Percentiles rank a stretch among this genome's conserved stretches.
phyloP scores from a whole-genome alignment of 768 basidiomycete species.

The Porpolomopsis calyptriformis region DNA sequence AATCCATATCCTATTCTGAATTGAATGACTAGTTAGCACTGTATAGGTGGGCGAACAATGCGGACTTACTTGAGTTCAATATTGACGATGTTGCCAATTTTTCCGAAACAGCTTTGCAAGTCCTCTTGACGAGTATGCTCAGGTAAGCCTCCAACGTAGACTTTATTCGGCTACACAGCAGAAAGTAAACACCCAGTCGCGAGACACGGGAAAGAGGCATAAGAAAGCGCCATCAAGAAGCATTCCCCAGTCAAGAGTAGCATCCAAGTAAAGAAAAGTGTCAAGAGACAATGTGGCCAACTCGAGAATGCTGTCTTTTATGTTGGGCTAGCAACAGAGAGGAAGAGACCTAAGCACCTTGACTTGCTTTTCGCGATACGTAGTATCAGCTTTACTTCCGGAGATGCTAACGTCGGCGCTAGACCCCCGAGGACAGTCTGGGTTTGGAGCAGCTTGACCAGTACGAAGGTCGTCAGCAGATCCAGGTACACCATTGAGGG shows the following conservation, averaged over 20 bases:
- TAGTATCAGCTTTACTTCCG: constrained; percentile 34
- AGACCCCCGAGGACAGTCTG: constrained; percentile 42
- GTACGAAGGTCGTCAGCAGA: constrained; percentile 35
- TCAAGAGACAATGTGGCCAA: constrained; percentile 28
- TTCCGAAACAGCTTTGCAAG: constrained; percentile 76
- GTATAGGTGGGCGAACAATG: constrained; percentile 4
- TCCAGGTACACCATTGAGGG: constrained; percentile 35
- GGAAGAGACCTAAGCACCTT: constrained; percentile 77
- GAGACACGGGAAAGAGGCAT: constrained; percentile 40
- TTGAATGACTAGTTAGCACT: constrained; percentile 7
- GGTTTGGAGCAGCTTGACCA: constrained; percentile 39
- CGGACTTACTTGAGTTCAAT: constrained; percentile 73
- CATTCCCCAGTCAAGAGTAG: constrained; percentile 27
- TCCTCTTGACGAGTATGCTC: constrained; percentile 82
- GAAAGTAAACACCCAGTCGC: constrained; percentile 58
- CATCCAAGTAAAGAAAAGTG: constrained; percentile 30
- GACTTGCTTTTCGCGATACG: constrained; percentile 64
- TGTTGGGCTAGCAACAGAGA: constrained; percentile 17
- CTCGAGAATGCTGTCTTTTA: constrained; percentile 26
- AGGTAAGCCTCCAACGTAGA: constrained; percentile 84
- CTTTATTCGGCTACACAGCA: constrained; percentile 82
- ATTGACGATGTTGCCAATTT: constrained; percentile 63
- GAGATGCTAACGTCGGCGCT: constrained; percentile 33
- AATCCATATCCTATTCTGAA: constrained; percentile 79
- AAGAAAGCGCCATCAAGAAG: constrained; percentile 28